Base-by-base conservation (phyloP, 768 basidiomycete genomes). In the Trametes cinnabarina region DNA sequence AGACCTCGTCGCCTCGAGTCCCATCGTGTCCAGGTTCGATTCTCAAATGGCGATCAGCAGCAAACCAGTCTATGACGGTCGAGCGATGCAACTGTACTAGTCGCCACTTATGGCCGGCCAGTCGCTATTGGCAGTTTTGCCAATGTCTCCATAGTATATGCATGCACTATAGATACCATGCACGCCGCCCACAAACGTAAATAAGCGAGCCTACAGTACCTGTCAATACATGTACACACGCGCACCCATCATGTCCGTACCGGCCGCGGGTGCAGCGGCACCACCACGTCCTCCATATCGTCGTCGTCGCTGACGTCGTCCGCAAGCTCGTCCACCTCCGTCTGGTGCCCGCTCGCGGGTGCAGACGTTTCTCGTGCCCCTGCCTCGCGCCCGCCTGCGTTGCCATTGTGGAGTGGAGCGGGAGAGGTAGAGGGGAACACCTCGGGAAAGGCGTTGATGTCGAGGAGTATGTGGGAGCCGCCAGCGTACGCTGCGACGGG, bases 211-310 rank as follows among this genome's bases (percentile, higher is more conserved):
- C 46, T 32, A 56, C 46, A 19, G 17, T 53, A 41, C 53, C 43
- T 2, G 48, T 34, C n/a, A n/a, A n/a, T n/a, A n/a, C n/a, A 11
- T 37, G 50, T 11, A 39, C 30, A 46, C 7, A 7, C 30, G 30
- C 30, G 30, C 12, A 32, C 30, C 11, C 34, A n/a, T 61, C 60
- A 61, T 55, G 60, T 61, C 60, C 60, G 60, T 43, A 57, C 39
- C 14, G 50, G 49, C 34, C 32, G 43, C 17, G 53, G 46, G 12
- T 52, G 51, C 47, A 59, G 30, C 4, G 64, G 64, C 44, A 65
- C 64, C 30, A 62, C 65, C 25, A 67, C 70, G 61, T 66, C 68
- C 43, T 72, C 71, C 68, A 70, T 69, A 42, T 72, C 69, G 15
- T 69, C 70, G 51, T 42, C 56, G 34, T 51, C 58, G 26, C 32